Evolutionary conservation across 2,329 filamentous ascomycete species (phyloP).

Genomic region (Chrysoporthe deuterocubensis): DNA sequence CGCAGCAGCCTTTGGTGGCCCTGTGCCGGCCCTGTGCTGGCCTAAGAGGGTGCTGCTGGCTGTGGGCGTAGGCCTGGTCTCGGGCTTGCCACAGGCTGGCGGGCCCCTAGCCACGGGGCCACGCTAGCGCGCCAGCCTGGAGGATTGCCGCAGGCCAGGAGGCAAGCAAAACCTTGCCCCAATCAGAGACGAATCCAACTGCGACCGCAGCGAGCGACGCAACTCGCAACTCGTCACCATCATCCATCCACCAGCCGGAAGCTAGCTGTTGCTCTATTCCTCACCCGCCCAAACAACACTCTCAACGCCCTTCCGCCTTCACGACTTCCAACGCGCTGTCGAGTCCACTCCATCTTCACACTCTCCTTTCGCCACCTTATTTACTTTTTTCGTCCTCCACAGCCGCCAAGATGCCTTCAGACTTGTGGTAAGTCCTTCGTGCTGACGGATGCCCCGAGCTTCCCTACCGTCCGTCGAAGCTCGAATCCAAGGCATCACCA

Average conservation of each 20-base stretch:
- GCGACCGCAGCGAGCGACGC: conserved; percentile 38
- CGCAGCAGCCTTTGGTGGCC: too few species aligned
- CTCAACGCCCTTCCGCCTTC: conserved; percentile 16
- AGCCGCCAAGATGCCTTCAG: conserved; percentile 70
- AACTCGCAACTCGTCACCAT: conserved; percentile 28
- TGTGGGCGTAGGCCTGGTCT: background rate
- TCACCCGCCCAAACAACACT: conserved; percentile 16
- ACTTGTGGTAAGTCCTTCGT: conserved; percentile 75
- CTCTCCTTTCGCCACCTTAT: conserved; percentile 21
- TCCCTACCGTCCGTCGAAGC: conserved; percentile 28
- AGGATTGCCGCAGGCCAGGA: conserved; percentile 3
- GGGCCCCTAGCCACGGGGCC: too few species aligned
- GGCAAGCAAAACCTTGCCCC: conserved; percentile 48
- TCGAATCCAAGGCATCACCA: conserved; percentile 36
- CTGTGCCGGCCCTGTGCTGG: background rate
- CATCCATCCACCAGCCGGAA: conserved; percentile 28
- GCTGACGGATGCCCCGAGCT: conserved; percentile 35
- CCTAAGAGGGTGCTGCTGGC: conserved; percentile 14
- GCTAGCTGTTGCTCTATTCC: conserved; percentile 19
- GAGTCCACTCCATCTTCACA: conserved; percentile 22
- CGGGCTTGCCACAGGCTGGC: background rate
- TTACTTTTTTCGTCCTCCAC: conserved; percentile 32
- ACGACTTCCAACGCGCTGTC: conserved; percentile 23
- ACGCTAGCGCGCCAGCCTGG: background rate
- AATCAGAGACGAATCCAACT: conserved; percentile 44